phyloP scores from a whole-genome alignment of 129 eudicot genomes.

The Logfia minima region DNA sequence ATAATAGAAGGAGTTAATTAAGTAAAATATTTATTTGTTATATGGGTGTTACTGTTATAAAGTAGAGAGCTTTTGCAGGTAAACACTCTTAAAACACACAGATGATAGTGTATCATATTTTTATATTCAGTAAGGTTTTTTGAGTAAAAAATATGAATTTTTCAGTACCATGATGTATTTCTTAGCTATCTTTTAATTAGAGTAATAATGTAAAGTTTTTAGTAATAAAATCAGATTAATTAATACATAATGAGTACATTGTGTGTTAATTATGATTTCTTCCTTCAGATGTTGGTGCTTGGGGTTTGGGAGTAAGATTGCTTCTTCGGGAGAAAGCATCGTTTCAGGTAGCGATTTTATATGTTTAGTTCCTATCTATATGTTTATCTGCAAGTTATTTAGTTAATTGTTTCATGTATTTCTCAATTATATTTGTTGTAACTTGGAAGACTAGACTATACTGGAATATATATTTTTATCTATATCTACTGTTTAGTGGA shows the following conservation, averaged over 20 bases:
- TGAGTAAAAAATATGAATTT: too few species aligned
- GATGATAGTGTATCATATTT: too few species aligned
- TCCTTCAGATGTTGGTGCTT: background rate
- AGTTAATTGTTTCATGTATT: too few species aligned
- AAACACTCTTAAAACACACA: background rate
- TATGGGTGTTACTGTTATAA: background rate
- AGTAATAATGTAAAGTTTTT: background rate
- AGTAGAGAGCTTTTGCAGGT: constrained; percentile 25
- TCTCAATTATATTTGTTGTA: too few species aligned
- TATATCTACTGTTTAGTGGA: too few species aligned
- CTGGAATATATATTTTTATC: too few species aligned
- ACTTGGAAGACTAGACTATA: too few species aligned
- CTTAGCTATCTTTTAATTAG: background rate
- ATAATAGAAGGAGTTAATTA: too few species aligned
- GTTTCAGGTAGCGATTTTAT: constrained; percentile 10
- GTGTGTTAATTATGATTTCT: constrained; percentile 5
- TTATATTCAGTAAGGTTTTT: background rate
- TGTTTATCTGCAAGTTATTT: background rate
- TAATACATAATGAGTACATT: background rate
- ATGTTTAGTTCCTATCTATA: background rate
- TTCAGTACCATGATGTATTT: background rate
- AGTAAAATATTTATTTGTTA: too few species aligned
- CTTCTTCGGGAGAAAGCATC: constrained; percentile 15
- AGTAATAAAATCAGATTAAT: background rate
- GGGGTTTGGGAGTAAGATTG: background rate